Conservation (phyloP, 2,329 filamentous ascomycete genomes). For the Colletotrichum cordylinicola region DNA sequence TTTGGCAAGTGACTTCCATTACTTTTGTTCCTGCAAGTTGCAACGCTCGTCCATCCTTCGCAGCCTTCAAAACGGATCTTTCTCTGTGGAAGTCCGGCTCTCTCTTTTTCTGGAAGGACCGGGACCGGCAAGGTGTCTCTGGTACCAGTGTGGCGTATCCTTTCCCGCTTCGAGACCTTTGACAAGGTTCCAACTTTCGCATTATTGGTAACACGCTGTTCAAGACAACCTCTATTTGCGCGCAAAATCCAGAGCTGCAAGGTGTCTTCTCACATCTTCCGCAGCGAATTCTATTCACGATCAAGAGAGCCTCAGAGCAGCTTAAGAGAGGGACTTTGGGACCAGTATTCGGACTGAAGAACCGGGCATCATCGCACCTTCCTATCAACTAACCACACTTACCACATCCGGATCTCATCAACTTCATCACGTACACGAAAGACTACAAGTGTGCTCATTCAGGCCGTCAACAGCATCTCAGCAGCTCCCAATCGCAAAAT, state of each 20-base stretch:
- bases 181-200: neutral
- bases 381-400: neutral
- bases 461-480: neutral
- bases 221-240: neutral
- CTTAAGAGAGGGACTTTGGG: neutral
- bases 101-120: neutral
- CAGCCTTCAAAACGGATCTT: neutral
- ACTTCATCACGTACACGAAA: neutral
- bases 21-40: neutral
- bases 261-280: neutral
- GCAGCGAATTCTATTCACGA: neutral
- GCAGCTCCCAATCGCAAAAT: neutral
- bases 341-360: neutral
- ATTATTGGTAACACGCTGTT: conserved; percentile 16
- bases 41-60: neutral
- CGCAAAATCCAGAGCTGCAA: neutral
- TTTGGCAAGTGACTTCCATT: neutral
- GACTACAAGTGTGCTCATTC: neutral
- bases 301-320: neutral
- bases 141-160: neutral
- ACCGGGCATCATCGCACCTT: neutral
- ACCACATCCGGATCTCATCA: neutral
- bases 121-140: neutral
- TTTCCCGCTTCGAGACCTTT: neutral
- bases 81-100: neutral